phyloP scores from a whole-genome alignment of 768 basidiomycete genomes.

The Calvatia gigantea region DNA sequence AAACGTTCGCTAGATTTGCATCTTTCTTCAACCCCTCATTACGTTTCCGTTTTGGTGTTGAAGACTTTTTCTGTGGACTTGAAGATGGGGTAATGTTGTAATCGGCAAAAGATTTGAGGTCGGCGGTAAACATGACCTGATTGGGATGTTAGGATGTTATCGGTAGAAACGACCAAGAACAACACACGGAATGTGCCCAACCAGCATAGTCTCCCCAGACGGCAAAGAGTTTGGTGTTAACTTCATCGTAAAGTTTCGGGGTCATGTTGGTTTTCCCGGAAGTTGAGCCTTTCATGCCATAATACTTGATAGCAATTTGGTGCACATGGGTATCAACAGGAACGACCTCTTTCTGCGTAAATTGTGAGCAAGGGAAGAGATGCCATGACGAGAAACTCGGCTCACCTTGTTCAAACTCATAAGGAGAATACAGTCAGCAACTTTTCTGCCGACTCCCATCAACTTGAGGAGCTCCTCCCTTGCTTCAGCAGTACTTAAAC shows the following conservation, averaged over 20 bases:
- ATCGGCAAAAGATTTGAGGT: constrained; percentile 62
- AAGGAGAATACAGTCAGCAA: constrained; percentile 90
- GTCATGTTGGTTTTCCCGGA: constrained; percentile 60
- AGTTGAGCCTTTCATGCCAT: constrained; percentile 53
- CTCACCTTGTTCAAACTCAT: constrained; percentile 90
- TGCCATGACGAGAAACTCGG: not conserved
- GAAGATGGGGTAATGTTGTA: constrained; percentile 41
- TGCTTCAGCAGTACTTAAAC: constrained; percentile 49
- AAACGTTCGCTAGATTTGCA: not conserved
- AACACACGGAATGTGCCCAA: constrained; percentile 81
- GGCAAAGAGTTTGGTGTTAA: constrained; percentile 53
- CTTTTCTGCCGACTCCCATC: constrained; percentile 92
- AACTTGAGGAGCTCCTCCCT: constrained; percentile 76
- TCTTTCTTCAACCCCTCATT: not conserved
- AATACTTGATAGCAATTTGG: constrained; percentile 82
- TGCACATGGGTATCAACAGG: constrained; percentile 96
- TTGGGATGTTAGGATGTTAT: not conserved
- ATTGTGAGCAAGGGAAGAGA: constrained; percentile 1
- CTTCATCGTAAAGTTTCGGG: constrained; percentile 71
- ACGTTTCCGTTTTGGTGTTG: constrained; percentile 10
- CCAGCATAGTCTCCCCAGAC: constrained; percentile 87
- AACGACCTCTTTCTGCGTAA: constrained; percentile 70
- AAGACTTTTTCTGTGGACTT: constrained; percentile 9
- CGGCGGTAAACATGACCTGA: constrained; percentile 74
- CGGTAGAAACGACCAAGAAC: not conserved